phyloP scores from a whole-genome alignment of 2,329 filamentous ascomycete genomes.

The Elsinoe arachidis region DNA sequence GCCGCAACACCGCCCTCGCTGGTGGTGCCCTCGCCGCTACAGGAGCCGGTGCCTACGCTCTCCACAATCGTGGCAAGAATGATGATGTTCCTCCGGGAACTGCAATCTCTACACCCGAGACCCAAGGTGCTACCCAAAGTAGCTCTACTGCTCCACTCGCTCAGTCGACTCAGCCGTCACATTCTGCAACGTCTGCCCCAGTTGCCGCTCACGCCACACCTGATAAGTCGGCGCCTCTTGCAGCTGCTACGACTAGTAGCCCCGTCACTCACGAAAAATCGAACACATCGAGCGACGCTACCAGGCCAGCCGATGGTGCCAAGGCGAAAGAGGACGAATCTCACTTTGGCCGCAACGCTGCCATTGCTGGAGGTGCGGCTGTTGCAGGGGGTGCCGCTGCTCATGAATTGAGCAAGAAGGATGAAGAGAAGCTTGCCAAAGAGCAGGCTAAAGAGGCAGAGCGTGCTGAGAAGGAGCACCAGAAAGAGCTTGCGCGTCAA shows the following conservation, averaged over 20 bases:
- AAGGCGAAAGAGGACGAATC: conserved; percentile 13
- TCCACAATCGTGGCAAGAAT: conserved; percentile 23
- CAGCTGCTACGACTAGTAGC: neutral
- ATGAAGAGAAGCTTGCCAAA: conserved; percentile 25
- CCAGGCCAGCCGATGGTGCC: neutral
- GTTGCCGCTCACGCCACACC: neutral
- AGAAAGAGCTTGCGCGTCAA: conserved; percentile 19
- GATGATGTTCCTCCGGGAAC: conserved; percentile 15
- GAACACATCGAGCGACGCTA: neutral
- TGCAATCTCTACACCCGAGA: conserved; percentile 19
- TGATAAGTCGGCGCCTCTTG: neutral
- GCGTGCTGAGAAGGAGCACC: conserved; percentile 23
- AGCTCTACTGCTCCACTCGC: neutral
- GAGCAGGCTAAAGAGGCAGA: conserved; percentile 18
- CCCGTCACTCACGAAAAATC: neutral
- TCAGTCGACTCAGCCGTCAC: neutral
- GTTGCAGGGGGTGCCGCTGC: conserved; percentile 19
- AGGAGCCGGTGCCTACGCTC: conserved; percentile 25
- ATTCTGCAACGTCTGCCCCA: neutral
- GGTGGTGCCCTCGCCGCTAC: conserved; percentile 24
- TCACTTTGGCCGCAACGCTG: conserved; percentile 23
- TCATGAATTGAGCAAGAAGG: conserved; percentile 17
- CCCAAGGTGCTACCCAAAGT: neutral
- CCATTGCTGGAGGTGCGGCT: conserved; percentile 22
- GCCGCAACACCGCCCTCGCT: conserved; percentile 22